These are phyloP conservation scores for Magnaporthiopsis incrustans DNA, from an alignment of 2,329 filamentous ascomycete genomes.

Conservation along the genomic window DNA sequence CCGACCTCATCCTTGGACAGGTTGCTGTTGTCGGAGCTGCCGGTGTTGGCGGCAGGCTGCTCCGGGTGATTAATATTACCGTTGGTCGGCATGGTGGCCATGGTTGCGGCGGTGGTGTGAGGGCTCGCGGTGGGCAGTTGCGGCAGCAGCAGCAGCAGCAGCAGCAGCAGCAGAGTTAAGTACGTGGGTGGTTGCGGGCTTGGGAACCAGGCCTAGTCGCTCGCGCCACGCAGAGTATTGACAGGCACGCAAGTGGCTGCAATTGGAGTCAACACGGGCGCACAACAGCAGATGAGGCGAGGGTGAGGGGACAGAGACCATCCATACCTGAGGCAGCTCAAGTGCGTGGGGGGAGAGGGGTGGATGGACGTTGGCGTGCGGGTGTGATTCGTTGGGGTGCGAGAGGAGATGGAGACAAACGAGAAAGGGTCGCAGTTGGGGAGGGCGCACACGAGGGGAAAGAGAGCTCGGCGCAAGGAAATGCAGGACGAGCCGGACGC, in stretches of 20 bases:
- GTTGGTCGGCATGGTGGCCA: conserved; percentile 47
- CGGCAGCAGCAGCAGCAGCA: not conserved
- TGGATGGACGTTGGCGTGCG: not conserved
- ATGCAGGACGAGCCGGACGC: not conserved
- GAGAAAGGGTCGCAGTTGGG: not conserved
- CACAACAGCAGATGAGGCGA: not conserved
- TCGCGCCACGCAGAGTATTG: not conserved
- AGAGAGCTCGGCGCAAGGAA: not conserved
- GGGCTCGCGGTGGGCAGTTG: not conserved
- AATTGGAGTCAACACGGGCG: not conserved
- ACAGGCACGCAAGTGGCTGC: not conserved
- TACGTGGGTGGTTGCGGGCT: not conserved
- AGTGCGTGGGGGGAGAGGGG: not conserved
- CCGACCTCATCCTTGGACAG: conserved; percentile 86
- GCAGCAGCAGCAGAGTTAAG: not conserved
- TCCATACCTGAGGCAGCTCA: not conserved
- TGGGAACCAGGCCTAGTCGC: not conserved
- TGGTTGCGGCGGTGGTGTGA: conserved; percentile 3
- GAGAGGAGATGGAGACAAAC: not conserved
- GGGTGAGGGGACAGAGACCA: not conserved
- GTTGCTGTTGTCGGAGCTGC: conserved; percentile 32
- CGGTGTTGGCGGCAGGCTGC: conserved; percentile 25
- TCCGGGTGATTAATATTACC: conserved; percentile 41
- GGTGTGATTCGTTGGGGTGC: not conserved
- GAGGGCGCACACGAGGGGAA: not conserved